phyloP scores from a whole-genome alignment of 164 flowering plant genomes.

The Paratinospora sagittata region DNA sequence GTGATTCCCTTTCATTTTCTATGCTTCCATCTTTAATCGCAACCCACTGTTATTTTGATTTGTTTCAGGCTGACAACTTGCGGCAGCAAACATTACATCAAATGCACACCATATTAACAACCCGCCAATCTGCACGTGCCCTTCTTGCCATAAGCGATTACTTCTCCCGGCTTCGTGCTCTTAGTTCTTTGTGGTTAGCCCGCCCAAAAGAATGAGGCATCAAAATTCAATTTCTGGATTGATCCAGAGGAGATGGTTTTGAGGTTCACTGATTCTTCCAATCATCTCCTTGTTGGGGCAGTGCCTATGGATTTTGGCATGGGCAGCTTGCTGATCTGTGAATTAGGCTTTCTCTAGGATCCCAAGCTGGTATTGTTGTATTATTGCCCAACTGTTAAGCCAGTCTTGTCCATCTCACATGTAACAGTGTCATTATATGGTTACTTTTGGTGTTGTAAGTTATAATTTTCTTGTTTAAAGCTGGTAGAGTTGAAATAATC shows the following conservation, averaged over 20 bases:
- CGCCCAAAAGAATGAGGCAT: constrained; percentile 55
- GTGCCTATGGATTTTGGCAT: neutral
- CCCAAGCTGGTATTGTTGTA: constrained; percentile 2
- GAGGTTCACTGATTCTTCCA: neutral
- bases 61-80: constrained; percentile 66
- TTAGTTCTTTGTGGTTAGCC: constrained; percentile 83
- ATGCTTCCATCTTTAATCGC: neutral
- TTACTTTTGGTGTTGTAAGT: neutral
- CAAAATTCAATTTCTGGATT: neutral
- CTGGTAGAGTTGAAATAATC: neutral
- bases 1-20: no score
- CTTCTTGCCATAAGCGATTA: constrained; percentile 67
- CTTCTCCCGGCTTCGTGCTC: constrained; percentile 72
- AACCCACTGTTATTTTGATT: neutral
- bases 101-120: constrained; percentile 67
- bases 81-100: constrained; percentile 78
- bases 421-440: constrained; percentile 1
- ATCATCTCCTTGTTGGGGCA: neutral
- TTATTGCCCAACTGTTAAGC: neutral
- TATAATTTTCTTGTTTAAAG: neutral
- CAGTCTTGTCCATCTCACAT: neutral
- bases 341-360: neutral
- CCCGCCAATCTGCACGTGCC: constrained; percentile 82
- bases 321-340: constrained; percentile 1
- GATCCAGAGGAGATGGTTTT: neutral